Conservation (phyloP, 225 moss, liverwort and hornwort species). For the Bryum argenteum region DNA sequence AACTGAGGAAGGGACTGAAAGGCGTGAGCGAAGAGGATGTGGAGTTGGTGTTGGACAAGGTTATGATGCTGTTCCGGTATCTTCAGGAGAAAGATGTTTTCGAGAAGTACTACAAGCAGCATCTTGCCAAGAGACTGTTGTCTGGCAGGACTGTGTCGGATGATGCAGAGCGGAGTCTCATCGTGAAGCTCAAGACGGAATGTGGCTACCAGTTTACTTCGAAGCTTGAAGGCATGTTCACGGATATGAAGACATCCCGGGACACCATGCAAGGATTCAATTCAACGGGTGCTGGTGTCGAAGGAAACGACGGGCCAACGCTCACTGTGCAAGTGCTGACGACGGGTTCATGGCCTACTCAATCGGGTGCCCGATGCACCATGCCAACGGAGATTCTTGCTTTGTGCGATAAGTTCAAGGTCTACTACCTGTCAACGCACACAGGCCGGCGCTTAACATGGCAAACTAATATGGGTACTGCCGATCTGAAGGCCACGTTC, state of each 20-base stretch:
- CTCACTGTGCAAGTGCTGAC: slow-evolving; percentile 68
- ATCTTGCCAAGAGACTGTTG: slow-evolving; percentile 63
- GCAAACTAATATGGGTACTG: slow-evolving; percentile 73
- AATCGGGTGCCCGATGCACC: slow-evolving; percentile 66
- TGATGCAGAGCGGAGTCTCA: slow-evolving; percentile 70
- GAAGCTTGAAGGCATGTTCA: slow-evolving; percentile 70
- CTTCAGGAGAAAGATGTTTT: slow-evolving; percentile 72
- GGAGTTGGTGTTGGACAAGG: slow-evolving; percentile 66
- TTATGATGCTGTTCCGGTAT: slow-evolving; percentile 71
- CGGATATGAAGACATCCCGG: slow-evolving; percentile 70
- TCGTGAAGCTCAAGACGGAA: slow-evolving; percentile 70
- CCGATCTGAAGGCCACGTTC: slow-evolving; percentile 67
- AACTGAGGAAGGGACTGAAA: slow-evolving; percentile 67
- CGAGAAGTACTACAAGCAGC: slow-evolving; percentile 71
- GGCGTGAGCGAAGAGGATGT: slow-evolving; percentile 71
- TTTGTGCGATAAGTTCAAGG: slow-evolving; percentile 68
- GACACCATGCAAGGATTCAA: slow-evolving; percentile 72
- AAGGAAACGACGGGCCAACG: slow-evolving; percentile 62
- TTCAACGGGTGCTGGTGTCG: slow-evolving; percentile 48
- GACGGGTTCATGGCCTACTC: slow-evolving; percentile 71
- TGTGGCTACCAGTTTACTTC: slow-evolving; percentile 71
- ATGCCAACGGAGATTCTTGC: slow-evolving; percentile 69
- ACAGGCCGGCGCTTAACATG: slow-evolving; percentile 66
- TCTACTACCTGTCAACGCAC: slow-evolving; percentile 64
- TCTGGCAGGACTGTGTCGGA: slow-evolving; percentile 69